Base-by-base conservation (phyloP, 208 protist genomes). In the Vickermania ingenoplastis region DNA sequence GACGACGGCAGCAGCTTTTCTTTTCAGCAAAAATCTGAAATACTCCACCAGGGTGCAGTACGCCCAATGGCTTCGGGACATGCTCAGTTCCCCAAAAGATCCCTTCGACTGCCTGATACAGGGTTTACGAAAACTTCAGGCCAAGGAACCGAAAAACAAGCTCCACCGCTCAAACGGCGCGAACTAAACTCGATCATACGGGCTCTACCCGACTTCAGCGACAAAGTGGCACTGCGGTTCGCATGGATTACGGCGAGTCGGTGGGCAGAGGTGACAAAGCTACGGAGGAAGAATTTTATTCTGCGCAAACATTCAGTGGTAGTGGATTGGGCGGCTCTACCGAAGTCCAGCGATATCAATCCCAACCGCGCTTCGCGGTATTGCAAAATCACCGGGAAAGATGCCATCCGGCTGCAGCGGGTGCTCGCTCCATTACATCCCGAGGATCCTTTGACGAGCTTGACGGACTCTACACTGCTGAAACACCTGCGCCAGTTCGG, bases 101-200 rank as follows among this genome's bases (percentile, higher is more conserved):
- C 58, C 31, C 0, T 2, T 55, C 45, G 58, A 55, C 23, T 55
- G 50, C 29, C 29, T 55, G 1, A 52, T 28, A 14, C 50, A 55
- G 41, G 58, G 58, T 1, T 25, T 62, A 21, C 58, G 30, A 36
- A 62, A 62, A 27, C n/a, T 27, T 1, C 45, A 45, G 2, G 58
- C 58, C 1, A 45, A 51, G 13, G n/a, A 45, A 55, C 31, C 41
- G 3, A 52, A 55, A 62, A 62, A 28, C 58, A 52, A 11, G 36
- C 58, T 1, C 2, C 45, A 14, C 58, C 58, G 5, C 2, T 62
- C 14, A 36, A 29, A 17, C 50, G 53, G 36, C 17, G 41, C 11
- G 36, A 62, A 55, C 41, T 62, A 51, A 51, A 48, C 21, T 27
- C 1, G 7, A 29, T 62, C 1, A 62, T 62, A 13, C 58, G 58